Evolutionary conservation across 306 rosid species (phyloP).

Genomic region (Trifolium repens): DNA sequence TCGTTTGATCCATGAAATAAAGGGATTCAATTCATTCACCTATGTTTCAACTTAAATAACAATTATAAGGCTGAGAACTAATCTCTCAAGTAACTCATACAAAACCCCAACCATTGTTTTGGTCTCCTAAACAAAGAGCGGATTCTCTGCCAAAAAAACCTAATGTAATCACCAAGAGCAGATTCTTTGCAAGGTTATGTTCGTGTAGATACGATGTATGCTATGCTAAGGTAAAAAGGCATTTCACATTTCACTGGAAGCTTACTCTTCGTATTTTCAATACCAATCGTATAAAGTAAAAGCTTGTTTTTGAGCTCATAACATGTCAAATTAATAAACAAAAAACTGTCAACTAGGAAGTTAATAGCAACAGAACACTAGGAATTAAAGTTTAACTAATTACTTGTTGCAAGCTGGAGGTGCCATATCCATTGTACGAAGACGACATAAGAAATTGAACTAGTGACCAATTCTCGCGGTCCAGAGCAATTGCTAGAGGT

Average conservation of each 20-base stretch:
- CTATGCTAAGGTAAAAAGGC: constrained; percentile 18
- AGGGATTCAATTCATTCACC: constrained; percentile 22
- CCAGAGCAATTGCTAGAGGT: constrained; percentile 96
- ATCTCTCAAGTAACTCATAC: constrained; percentile 13
- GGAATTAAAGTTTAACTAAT: constrained; percentile 40
- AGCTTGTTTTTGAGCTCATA: constrained; percentile 28
- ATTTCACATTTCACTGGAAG: constrained; percentile 16
- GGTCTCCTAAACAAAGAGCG: constrained; percentile 24
- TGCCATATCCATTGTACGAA: constrained; percentile 92
- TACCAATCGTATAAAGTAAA: background rate
- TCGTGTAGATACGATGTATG: constrained; percentile 19
- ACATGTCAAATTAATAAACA: constrained; percentile 12
- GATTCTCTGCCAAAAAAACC: constrained; percentile 16
- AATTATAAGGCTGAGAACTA: background rate
- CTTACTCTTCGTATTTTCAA: constrained; percentile 13
- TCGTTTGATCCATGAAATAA: background rate
- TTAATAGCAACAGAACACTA: constrained; percentile 22
- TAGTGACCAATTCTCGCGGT: constrained; percentile 91
- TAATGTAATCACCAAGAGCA: constrained; percentile 4
- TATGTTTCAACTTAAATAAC: background rate
- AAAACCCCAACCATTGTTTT: constrained; percentile 7
- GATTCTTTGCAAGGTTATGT: background rate
- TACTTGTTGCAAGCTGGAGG: constrained; percentile 94
- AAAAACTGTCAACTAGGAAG: constrained; percentile 15
- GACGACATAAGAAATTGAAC: constrained; percentile 97